These are phyloP conservation scores for Euphorbia pulcherrima DNA, from an alignment of 345 rosid species.

Conservation along the genomic window DNA sequence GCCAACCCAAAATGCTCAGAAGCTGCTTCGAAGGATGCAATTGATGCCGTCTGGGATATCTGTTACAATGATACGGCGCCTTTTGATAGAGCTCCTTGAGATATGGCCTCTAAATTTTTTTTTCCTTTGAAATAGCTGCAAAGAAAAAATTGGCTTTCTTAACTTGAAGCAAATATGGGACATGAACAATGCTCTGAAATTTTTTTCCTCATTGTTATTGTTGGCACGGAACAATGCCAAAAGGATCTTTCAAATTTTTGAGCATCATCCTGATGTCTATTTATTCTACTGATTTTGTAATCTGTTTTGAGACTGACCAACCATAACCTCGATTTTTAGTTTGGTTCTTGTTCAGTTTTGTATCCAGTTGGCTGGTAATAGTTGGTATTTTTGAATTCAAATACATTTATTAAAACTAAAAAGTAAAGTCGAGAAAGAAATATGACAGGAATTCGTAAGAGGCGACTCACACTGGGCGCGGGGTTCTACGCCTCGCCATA, in stretches of 20 bases:
- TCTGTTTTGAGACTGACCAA: not conserved
- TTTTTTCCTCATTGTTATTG: not conserved
- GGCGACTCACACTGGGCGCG: too few species aligned
- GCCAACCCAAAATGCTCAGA: slow-evolving; percentile 78
- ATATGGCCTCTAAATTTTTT: not conserved
- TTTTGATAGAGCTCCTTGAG: slow-evolving; percentile 92
- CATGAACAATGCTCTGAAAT: too few species aligned
- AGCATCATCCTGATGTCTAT: not conserved
- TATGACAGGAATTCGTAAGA: too few species aligned
- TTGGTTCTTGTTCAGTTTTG: not conserved
- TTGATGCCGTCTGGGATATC: slow-evolving; percentile 92
- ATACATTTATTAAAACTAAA: too few species aligned
- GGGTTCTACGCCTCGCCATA: too few species aligned
- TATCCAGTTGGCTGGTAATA: not conserved
- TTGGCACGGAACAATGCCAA: not conserved
- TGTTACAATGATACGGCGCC: slow-evolving; percentile 95
- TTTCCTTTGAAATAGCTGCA: not conserved
- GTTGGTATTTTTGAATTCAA: not conserved
- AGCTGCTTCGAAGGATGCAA: slow-evolving; percentile 70
- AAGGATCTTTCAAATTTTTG: not conserved
- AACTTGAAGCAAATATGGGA: not conserved
- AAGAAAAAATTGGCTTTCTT: not conserved
- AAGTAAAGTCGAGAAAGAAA: too few species aligned
- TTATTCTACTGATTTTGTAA: too few species aligned
- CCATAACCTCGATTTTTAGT: too few species aligned